These are phyloP conservation scores for Nothophaeocryptopus gaeumannii DNA, from an alignment of 2,329 filamentous ascomycete genomes.

Conservation along the genomic window DNA sequence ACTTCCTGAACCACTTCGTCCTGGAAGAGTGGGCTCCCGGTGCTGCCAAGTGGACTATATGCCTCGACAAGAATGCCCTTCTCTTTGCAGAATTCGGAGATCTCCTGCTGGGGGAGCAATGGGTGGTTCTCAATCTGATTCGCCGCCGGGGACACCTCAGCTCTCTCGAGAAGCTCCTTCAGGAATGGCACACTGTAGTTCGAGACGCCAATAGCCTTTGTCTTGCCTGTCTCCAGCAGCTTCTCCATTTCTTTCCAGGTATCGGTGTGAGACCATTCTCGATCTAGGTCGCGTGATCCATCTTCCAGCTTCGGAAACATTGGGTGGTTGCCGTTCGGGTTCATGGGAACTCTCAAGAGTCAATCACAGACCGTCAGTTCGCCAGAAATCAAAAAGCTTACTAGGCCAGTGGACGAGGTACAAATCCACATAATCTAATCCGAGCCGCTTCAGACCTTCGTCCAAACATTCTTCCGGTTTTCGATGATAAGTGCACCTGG, in stretches of 20 bases:
- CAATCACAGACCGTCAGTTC: slow-evolving; percentile 64
- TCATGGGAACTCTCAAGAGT: slow-evolving; percentile 64
- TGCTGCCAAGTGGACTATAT: slow-evolving; percentile 56
- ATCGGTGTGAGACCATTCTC: slow-evolving; percentile 66
- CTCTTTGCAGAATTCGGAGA: slow-evolving; percentile 65
- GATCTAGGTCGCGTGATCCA: slow-evolving; percentile 70
- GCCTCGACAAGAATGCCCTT: slow-evolving; percentile 71
- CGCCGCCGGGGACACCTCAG: slow-evolving; percentile 26
- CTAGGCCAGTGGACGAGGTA: slow-evolving; percentile 85
- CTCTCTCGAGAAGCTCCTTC: slow-evolving; percentile 46
- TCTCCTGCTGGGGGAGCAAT: slow-evolving; percentile 67
- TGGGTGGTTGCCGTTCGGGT: slow-evolving; percentile 68
- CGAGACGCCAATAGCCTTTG: slow-evolving; percentile 51
- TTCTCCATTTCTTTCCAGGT: slow-evolving; percentile 77
- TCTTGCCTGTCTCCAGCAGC: slow-evolving; percentile 49
- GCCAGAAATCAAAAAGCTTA: too few relatives aligned
- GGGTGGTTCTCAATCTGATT: slow-evolving; percentile 63
- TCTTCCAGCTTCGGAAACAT: slow-evolving; percentile 72
- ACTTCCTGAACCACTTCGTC: slow-evolving; percentile 48
- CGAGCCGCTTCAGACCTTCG: slow-evolving; percentile 69
- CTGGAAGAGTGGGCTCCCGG: slow-evolving; percentile 48
- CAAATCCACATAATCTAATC: slow-evolving; percentile 77
- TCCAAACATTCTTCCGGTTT: slow-evolving; percentile 67
- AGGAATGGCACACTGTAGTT: slow-evolving; percentile 50
- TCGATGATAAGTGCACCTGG: slow-evolving; percentile 65